phyloP scores from a whole-genome alignment of 495 filamentous ascomycete genomes.

The Paragyromitra xinjiangensis region DNA sequence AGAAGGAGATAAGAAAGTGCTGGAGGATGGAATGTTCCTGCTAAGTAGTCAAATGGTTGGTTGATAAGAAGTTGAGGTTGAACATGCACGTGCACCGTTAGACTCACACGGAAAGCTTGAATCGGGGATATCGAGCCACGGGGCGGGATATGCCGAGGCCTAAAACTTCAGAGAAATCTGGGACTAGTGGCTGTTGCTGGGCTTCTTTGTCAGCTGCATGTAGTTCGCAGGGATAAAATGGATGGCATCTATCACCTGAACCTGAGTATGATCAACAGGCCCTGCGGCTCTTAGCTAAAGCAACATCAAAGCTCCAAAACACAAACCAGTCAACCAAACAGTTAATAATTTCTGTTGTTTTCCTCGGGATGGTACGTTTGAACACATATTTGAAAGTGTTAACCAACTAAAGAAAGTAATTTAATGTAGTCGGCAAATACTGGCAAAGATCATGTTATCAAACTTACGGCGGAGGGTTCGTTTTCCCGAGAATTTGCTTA shows the following conservation, averaged over 20 bases:
- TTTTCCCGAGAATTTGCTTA: background rate
- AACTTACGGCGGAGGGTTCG: conserved; percentile 52
- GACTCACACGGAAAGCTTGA: background rate
- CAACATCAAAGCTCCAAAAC: background rate
- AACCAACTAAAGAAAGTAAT: conserved; percentile 11
- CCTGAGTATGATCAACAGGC: background rate
- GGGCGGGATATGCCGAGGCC: background rate
- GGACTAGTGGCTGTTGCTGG: background rate
- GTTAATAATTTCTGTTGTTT: background rate
- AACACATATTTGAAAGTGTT: background rate
- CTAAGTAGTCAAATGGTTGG: background rate
- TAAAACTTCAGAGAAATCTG: background rate
- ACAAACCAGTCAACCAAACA: background rate
- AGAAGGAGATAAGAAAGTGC: background rate
- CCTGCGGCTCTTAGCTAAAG: background rate
- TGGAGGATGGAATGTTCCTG: background rate
- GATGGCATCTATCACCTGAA: background rate
- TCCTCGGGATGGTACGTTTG: conserved; percentile 28
- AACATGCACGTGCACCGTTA: conserved; percentile 1
- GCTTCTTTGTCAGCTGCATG: background rate
- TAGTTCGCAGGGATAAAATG: background rate
- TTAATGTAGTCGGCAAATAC: conserved; percentile 22
- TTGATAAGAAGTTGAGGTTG: background rate
- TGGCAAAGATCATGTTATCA: conserved; percentile 50
- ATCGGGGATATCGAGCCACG: background rate